Conservation (phyloP, 345 rosid genomes). For the Lepidium didymum region DNA sequence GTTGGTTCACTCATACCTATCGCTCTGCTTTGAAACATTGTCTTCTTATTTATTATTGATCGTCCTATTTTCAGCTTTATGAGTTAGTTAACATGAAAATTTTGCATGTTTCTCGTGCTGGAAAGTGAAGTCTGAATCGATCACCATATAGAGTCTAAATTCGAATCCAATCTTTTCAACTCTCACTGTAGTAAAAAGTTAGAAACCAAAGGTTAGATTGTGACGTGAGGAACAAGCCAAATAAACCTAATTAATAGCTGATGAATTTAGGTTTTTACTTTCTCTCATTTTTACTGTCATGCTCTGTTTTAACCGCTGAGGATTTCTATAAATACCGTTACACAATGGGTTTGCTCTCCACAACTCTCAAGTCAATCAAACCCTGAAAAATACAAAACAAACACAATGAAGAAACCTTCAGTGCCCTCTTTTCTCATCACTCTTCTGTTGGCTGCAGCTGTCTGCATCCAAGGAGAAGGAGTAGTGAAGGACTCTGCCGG, state of each 20-base stretch:
- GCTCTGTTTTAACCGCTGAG: not conserved
- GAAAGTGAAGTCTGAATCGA: not conserved
- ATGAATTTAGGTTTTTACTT: not conserved
- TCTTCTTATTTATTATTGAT: too few species aligned
- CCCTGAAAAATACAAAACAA: not conserved
- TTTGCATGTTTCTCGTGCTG: slow-evolving; percentile 13
- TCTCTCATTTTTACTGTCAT: not conserved
- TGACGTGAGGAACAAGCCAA: not conserved
- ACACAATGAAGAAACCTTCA: not conserved
- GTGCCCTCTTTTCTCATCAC: not conserved
- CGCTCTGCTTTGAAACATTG: not conserved
- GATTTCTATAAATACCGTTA: not conserved
- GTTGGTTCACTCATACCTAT: not conserved
- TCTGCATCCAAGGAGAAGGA: not conserved
- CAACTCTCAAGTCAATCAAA: not conserved
- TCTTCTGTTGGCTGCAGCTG: not conserved
- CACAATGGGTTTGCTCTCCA: not conserved
- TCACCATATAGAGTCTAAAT: not conserved
- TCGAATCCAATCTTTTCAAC: not conserved
- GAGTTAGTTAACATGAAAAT: too few species aligned
- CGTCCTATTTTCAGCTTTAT: too few species aligned
- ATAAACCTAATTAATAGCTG: not conserved
- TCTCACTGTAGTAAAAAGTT: not conserved
- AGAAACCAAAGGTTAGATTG: not conserved
- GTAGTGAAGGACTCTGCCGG: not conserved